Evolutionary conservation across 2,329 filamentous ascomycete genomes (phyloP).

Genomic region (Botrytis byssoidea): DNA sequence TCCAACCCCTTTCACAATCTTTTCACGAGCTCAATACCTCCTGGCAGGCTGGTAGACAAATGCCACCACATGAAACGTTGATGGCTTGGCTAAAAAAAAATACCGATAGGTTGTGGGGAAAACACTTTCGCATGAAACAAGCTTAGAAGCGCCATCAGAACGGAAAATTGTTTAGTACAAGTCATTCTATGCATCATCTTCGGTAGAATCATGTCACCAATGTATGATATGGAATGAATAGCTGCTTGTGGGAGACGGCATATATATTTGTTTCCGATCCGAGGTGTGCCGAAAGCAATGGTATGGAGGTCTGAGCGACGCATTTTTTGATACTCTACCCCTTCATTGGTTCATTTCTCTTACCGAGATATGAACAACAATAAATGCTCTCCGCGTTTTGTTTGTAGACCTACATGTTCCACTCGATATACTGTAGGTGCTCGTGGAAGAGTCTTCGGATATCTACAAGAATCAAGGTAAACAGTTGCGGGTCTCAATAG

Average conservation of each 20-base stretch:
- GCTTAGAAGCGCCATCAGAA: slow-evolving; percentile 1
- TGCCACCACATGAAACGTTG: slow-evolving; percentile 13
- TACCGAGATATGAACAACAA: not conserved
- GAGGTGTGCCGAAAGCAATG: not conserved
- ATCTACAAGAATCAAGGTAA: not conserved
- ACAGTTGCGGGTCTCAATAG: not conserved
- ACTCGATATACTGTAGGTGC: not conserved
- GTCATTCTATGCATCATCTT: not conserved
- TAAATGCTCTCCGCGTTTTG: not conserved
- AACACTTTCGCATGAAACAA: slow-evolving; percentile 12
- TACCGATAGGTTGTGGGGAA: not conserved
- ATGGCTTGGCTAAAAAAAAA: not conserved
- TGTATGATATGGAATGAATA: not conserved
- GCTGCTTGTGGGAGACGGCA: not conserved
- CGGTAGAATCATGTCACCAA: not conserved
- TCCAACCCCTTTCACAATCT: not conserved
- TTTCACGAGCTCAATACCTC: not conserved
- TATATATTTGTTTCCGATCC: not conserved
- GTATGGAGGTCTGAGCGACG: not conserved
- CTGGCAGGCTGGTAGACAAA: not conserved
- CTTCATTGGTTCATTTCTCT: not conserved
- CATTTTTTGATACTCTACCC: not conserved
- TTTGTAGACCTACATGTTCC: not conserved
- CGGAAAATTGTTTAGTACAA: not conserved
- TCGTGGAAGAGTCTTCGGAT: not conserved